Evolutionary conservation across 140 eudicot genomes (phyloP).

Genomic region (Ambrosia hybrid): DNA sequence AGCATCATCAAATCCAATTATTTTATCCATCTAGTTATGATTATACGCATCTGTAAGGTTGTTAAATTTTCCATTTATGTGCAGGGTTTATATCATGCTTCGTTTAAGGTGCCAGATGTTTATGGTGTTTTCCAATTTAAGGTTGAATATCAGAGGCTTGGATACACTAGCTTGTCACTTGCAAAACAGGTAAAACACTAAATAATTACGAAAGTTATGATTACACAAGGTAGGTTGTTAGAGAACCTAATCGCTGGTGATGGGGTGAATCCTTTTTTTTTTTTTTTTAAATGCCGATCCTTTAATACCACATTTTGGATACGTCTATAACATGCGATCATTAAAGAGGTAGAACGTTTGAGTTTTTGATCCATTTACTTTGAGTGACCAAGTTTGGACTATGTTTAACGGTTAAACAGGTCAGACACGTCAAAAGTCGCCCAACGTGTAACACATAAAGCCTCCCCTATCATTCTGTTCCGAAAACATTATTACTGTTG

Average conservation of each 20-base stretch:
- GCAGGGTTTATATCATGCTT: conserved; percentile 72
- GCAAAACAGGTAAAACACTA: conserved; percentile 65
- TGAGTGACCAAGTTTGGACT: no score
- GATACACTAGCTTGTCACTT: conserved; percentile 88
- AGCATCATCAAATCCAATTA: neutral
- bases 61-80: neutral
- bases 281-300: no score
- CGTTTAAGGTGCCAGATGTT: conserved; percentile 96
- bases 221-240: neutral
- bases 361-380: no score
- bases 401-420: no score
- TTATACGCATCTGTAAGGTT: neutral
- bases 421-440: no score
- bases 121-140: conserved; percentile 98
- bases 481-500: no score
- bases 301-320: no score
- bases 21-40: neutral
- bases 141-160: conserved; percentile 97
- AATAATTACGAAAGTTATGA: neutral
- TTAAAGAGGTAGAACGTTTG: no score
- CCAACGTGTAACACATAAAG: no score
- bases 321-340: no score
- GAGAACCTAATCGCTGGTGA: neutral
- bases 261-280: no score
- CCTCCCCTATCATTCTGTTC: no score